Conservation (phyloP, 371 early-diverging fungal genomes). For the Phascolomyces articulosus region DNA sequence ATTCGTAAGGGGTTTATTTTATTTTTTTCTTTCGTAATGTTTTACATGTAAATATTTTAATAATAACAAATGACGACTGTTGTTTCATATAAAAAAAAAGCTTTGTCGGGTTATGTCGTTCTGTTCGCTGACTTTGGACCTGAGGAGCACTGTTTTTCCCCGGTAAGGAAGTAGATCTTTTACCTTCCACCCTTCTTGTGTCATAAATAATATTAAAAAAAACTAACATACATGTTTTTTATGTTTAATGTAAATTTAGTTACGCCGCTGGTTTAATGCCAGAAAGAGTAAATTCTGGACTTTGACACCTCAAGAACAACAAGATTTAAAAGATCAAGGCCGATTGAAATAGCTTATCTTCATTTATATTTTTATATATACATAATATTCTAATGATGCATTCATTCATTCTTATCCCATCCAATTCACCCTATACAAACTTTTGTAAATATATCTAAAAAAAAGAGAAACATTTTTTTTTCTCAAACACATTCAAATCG, state of each 20-base stretch:
- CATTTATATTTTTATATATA: not conserved
- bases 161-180: conserved; percentile 33
- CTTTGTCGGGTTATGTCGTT: conserved; percentile 42
- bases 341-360: conserved; percentile 20
- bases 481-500: no score
- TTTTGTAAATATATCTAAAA: not conserved
- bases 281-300: conserved; percentile 45
- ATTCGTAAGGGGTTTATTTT: conserved; percentile 26
- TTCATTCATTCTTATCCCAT: not conserved
- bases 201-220: not conserved
- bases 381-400: not conserved
- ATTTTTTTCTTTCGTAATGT: not conserved
- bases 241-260: conserved; percentile 21
- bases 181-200: not conserved
- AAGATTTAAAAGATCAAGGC: conserved; percentile 47
- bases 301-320: conserved; percentile 40
- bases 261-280: conserved; percentile 47
- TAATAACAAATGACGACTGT: not conserved
- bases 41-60: no score
- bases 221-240: not conserved
- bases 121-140: conserved; percentile 53
- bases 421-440: no score
- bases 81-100: conserved; percentile 23
- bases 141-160: conserved; percentile 48
- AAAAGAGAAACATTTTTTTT: no score